Evolutionary conservation across 805 yeast species (phyloP).

Genomic region (Starmerella gropengiesseri): DNA sequence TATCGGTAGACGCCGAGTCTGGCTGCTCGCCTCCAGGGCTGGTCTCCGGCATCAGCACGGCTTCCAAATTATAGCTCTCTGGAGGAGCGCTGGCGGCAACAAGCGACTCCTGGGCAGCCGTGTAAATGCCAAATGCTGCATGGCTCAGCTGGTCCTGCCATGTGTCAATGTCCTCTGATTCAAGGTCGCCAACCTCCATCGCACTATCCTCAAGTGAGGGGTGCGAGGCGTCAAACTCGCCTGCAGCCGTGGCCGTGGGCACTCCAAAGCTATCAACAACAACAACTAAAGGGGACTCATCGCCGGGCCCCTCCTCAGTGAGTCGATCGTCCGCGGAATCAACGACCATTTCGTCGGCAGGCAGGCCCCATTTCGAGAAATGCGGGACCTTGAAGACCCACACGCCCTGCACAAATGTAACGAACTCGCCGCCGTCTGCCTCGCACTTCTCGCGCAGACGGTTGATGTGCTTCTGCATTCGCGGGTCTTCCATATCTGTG

Average conservation of each 20-base stretch:
- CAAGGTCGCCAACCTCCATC: not conserved
- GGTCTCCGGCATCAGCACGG: not conserved
- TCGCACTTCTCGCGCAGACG: slow-evolving; percentile 37
- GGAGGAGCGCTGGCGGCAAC: not conserved
- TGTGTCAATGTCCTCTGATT: not conserved
- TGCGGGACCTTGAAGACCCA: slow-evolving; percentile 83
- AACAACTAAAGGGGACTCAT: slow-evolving; percentile 28
- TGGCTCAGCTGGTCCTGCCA: not conserved
- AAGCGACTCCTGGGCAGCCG: slow-evolving; percentile 1
- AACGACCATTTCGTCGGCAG: slow-evolving; percentile 24
- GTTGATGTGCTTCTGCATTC: slow-evolving; percentile 42
- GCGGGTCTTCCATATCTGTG: slow-evolving; percentile 58
- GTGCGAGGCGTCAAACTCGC: too few relatives aligned
- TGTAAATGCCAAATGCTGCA: slow-evolving; percentile 1
- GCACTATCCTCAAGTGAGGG: slow-evolving; percentile 4
- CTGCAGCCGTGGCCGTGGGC: slow-evolving; percentile 16
- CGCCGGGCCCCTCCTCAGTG: not conserved
- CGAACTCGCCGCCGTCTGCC: slow-evolving; percentile 61
- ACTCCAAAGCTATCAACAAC: slow-evolving; percentile 40
- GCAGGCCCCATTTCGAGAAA: slow-evolving; percentile 87
- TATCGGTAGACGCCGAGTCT: not conserved
- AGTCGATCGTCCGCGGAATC: slow-evolving; percentile 21
- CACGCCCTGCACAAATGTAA: slow-evolving; percentile 59
- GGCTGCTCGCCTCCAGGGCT: not conserved
- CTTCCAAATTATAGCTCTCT: not conserved